A percentile compares a stretch with the other conserved stretches of the same genome.
Conservation (phyloP, 768 basidiomycete genomes). For the Suillus fuscotomentosus region DNA sequence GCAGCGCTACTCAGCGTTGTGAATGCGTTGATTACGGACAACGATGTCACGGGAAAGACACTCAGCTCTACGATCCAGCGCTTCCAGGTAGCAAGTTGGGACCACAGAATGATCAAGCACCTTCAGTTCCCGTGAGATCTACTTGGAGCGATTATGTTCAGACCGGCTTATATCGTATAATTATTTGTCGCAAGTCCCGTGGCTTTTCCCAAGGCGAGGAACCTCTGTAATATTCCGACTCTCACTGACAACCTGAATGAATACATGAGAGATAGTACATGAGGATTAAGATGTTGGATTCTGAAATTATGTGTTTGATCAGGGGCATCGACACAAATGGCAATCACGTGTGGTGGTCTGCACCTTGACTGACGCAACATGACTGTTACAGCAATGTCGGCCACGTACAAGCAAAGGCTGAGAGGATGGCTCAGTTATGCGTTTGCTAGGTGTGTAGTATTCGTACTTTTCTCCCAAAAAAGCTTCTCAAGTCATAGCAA, state of each 20-base stretch:
- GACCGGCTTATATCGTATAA: not conserved
- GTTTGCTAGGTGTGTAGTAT: constrained; percentile 62
- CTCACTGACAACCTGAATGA: not conserved
- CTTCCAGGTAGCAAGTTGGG: not conserved
- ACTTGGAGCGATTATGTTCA: not conserved
- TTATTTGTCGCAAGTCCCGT: not conserved
- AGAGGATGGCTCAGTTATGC: constrained; percentile 84
- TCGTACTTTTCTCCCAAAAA: not conserved
- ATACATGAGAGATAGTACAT: not conserved
- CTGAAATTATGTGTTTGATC: not conserved
- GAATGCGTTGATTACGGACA: not conserved
- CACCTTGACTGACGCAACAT: not conserved
- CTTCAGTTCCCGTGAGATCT: not conserved
- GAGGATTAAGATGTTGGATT: not conserved
- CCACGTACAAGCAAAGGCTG: constrained; percentile 33
- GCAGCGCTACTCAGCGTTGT: not conserved
- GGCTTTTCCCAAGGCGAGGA: not conserved
- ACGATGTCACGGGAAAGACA: not conserved
- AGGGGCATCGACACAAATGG: not conserved
- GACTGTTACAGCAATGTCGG: not conserved
- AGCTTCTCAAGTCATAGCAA: constrained; percentile 22
- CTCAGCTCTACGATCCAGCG: not conserved
- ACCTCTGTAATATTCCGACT: not conserved
- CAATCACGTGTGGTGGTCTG: not conserved
- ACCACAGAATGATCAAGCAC: not conserved